These are phyloP conservation scores for Phytophthora sansomeana DNA, from an alignment of 352 stramenopile species.

Conservation along the genomic window DNA sequence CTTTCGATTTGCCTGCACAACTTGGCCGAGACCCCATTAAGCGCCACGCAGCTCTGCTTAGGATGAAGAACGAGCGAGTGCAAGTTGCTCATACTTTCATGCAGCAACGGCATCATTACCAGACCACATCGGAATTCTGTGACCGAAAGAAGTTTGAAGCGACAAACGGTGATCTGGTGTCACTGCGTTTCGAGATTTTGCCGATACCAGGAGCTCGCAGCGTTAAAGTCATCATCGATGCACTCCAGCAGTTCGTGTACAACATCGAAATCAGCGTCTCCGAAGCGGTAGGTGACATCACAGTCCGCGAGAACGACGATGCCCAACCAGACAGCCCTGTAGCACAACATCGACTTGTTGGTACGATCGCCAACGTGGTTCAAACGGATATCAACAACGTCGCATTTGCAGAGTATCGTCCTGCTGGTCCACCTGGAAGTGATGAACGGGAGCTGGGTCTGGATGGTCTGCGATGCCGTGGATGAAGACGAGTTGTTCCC, in stretches of 20 bases:
- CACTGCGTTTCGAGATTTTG: conserved; percentile 50
- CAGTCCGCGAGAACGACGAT: conserved; percentile 57
- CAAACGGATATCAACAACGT: conserved; percentile 46
- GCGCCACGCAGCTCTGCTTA: conserved; percentile 24
- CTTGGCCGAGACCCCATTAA: conserved; percentile 24
- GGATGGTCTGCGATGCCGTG: conserved; percentile 44
- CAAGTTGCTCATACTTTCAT: conserved; percentile 41
- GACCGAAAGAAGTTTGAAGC: conserved; percentile 54
- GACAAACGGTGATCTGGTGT: conserved; percentile 40
- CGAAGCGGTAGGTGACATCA: conserved; percentile 47
- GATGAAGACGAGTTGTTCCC: conserved; percentile 55
- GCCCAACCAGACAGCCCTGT: no score
- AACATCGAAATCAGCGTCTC: conserved; percentile 57
- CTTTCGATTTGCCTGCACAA: conserved; percentile 37
- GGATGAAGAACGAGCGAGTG: conserved; percentile 41
- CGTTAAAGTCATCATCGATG: conserved; percentile 47
- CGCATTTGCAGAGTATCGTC: conserved; percentile 40
- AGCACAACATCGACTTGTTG: conserved; percentile 44
- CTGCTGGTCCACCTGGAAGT: background rate
- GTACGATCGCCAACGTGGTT: conserved; percentile 31
- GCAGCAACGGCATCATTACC: conserved; percentile 29
- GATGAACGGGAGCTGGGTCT: conserved; percentile 30
- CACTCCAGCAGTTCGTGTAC: conserved; percentile 44
- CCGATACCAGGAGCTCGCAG: conserved; percentile 43
- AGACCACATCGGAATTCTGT: conserved; percentile 37